Evolutionary conservation across 2,329 filamentous ascomycete species (phyloP).

Genomic region (Beauveria medogensis): DNA sequence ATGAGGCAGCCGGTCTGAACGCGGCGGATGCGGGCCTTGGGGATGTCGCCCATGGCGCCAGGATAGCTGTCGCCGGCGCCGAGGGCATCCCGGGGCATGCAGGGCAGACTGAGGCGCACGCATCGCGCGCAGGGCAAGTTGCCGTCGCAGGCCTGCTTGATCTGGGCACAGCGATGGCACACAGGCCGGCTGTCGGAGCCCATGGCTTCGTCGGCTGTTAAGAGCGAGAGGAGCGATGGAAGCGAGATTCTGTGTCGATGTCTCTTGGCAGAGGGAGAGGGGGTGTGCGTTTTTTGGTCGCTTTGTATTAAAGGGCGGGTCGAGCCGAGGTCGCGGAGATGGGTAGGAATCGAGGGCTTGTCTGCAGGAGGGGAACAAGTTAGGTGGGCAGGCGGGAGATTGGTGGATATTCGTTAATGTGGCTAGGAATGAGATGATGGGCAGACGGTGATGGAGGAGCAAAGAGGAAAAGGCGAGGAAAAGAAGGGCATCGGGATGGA

Average conservation of each 20-base stretch:
- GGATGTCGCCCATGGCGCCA: conserved; percentile 15
- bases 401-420: too few relatives aligned
- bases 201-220: conserved; percentile 13
- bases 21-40: conserved; percentile 26
- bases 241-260: background rate
- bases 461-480: background rate
- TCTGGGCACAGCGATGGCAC: conserved; percentile 28
- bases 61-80: background rate
- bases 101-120: conserved; percentile 25
- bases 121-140: conserved; percentile 25
- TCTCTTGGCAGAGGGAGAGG: background rate
- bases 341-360: too few relatives aligned
- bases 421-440: background rate
- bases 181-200: conserved; percentile 22
- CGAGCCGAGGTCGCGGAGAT: background rate
- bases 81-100: conserved; percentile 20
- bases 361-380: background rate
- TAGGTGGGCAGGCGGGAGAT: background rate
- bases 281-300: background rate
- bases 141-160: conserved; percentile 29
- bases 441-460: background rate
- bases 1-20: conserved; percentile 35
- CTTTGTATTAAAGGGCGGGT: background rate
- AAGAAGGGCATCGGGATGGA: background rate
- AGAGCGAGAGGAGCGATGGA: background rate